Conservation (phyloP, 371 early-diverging fungal species). For the Neoconidiobolus thromboides region DNA sequence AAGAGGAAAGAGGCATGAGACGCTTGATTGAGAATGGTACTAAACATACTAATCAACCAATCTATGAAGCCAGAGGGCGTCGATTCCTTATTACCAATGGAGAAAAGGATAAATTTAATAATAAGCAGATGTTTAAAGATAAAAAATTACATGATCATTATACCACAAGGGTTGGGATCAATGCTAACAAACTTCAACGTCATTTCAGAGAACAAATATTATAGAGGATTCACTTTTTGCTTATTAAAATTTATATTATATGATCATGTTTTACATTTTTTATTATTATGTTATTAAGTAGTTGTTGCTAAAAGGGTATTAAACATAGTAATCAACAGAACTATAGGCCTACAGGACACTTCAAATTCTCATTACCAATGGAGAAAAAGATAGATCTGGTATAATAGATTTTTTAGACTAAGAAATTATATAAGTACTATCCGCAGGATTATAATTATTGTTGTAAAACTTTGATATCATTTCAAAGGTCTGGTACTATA, state of each 20-base stretch:
- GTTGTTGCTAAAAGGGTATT: too few species aligned
- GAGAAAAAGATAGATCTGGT: too few species aligned
- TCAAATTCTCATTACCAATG: too few species aligned
- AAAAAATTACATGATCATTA: slow-evolving; percentile 39
- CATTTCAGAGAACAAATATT: slow-evolving; percentile 66
- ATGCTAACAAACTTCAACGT: slow-evolving; percentile 67
- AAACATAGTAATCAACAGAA: too few species aligned
- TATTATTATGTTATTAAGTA: too few species aligned
- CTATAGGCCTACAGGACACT: too few species aligned
- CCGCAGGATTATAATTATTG: too few species aligned
- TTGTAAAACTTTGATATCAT: too few species aligned
- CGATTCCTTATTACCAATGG: slow-evolving; percentile 14
- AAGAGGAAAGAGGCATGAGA: slow-evolving; percentile 4
- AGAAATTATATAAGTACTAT: too few species aligned
- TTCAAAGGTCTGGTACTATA: too few species aligned
- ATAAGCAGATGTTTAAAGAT: slow-evolving; percentile 24
- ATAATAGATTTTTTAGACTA: too few species aligned
- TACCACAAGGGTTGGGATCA: slow-evolving; percentile 51
- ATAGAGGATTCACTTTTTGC: slow-evolving; percentile 12
- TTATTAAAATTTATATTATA: background rate
- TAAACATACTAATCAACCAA: background rate
- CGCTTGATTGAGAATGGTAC: background rate
- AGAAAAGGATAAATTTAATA: slow-evolving; percentile 16
- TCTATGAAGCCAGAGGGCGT: slow-evolving; percentile 8
- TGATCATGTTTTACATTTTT: too few species aligned